phyloP scores from a whole-genome alignment of 148 eudicot species.

The Salicornia ramosissima region DNA sequence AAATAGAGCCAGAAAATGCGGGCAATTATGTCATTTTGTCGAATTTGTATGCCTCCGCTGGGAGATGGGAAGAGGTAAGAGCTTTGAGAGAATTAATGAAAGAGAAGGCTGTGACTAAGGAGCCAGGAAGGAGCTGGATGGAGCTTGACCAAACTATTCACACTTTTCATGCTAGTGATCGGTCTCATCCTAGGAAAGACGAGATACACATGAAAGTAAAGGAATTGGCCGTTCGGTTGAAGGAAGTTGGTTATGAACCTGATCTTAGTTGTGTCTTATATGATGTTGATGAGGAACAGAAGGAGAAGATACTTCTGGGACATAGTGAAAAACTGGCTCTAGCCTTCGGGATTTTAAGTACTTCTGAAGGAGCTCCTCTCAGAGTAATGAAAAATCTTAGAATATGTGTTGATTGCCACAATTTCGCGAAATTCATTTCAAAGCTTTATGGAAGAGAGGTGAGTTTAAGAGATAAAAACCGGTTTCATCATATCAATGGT shows the following conservation, averaged over 20 bases:
- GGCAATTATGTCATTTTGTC: slow-evolving; percentile 76
- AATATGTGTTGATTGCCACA: slow-evolving; percentile 85
- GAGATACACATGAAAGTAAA: slow-evolving; percentile 55
- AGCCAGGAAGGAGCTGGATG: slow-evolving; percentile 88
- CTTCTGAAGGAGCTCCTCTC: slow-evolving; percentile 41
- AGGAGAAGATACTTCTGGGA: slow-evolving; percentile 68
- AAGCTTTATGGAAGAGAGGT: slow-evolving; percentile 48
- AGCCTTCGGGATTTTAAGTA: slow-evolving; percentile 54
- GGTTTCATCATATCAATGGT: slow-evolving; percentile 60
- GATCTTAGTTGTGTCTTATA: slow-evolving; percentile 61
- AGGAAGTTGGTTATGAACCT: slow-evolving; percentile 68
- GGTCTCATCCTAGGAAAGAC: slow-evolving; percentile 54
- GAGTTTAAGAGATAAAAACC: slow-evolving; percentile 56
- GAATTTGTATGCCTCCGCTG: slow-evolving; percentile 67
- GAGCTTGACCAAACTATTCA: slow-evolving; percentile 64
- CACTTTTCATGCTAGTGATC: slow-evolving; percentile 64
- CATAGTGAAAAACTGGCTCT: slow-evolving; percentile 80
- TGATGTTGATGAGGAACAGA: slow-evolving; percentile 82
- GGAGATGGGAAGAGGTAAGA: slow-evolving; percentile 80
- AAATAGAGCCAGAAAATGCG: slow-evolving; percentile 79
- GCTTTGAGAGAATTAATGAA: slow-evolving; percentile 56
- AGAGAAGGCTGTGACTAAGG: slow-evolving; percentile 55
- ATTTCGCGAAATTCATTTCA: slow-evolving; percentile 67
- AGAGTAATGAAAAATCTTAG: slow-evolving; percentile 74
- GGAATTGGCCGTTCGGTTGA: slow-evolving; percentile 43